Base-by-base conservation (phyloP, 108 stramenopile species). In the Mayamaea pseudoterrestris region DNA sequence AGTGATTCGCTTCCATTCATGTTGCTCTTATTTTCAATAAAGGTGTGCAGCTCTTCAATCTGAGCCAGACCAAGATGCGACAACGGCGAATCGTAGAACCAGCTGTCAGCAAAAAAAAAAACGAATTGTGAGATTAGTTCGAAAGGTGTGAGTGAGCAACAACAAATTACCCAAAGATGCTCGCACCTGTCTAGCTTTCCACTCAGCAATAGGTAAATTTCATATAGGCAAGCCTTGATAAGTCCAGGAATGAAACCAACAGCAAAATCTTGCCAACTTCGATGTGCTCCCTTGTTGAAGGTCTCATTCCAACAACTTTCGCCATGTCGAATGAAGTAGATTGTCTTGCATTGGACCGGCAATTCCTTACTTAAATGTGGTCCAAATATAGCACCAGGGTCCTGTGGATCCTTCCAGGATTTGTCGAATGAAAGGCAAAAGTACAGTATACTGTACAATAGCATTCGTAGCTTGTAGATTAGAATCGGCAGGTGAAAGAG, bases 271-370 rank as follows among this genome's bases (percentile, higher is more conserved):
- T 50, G n/a, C 12, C 57, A 55, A 35, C 67, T 66, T 31, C 90
- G 66, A 47, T 72, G 70, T 30, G 76, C 67, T 34, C 90, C 85
- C 51, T 81, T 74, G 56, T 93, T 88, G 77, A 93, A 93, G 11
- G 90, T 93, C 44, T 93, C 71, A 27, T 67, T 67, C 83, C 89
- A 86, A 12, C 79, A 82, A 1, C 80, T 80, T 53, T 83, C 90
- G 18, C 86, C 90, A 35, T 93, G 90, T 3, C 90, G 76, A 16
- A 93, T 77, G 35, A 93, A 73, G 42, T 88, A 75, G 11, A 93
- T 47, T 1, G 78, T 93, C 36, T 88, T 93, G 30, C 68, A 68
- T 51, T 80, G 74, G 31, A 74, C 56, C 44, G 55, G 54, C 27
- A 47, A 28, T 25, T 54, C 58, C 30, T 42, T 39, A 52, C 30